A percentile compares a stretch with the other conserved stretches of the same genome.
Conservation (phyloP, 768 basidiomycete species). For the Serendipita sp. region DNA sequence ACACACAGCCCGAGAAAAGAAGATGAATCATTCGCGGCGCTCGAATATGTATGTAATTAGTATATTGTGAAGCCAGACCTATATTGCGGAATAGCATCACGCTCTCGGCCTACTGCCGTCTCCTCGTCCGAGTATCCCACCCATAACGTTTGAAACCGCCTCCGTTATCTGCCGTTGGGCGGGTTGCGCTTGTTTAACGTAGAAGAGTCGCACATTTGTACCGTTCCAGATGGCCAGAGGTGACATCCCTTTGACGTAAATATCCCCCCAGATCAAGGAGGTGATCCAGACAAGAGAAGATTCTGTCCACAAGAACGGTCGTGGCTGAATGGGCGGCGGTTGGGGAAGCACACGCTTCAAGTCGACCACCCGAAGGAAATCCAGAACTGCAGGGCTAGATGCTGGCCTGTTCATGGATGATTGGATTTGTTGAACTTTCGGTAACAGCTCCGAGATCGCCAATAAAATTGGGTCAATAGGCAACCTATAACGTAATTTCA, state of each 20-base stretch:
- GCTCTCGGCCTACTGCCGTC: too few species aligned
- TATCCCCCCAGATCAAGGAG: constrained; percentile 87
- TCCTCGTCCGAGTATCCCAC: constrained; percentile 42
- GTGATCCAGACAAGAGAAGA: constrained; percentile 85
- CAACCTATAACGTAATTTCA: constrained; percentile 32
- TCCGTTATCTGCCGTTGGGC: constrained; percentile 61
- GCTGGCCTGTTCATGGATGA: constrained; percentile 44
- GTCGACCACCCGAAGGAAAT: constrained; percentile 55
- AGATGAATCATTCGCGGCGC: too few species aligned
- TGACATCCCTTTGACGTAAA: constrained; percentile 80
- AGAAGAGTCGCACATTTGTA: constrained; percentile 77
- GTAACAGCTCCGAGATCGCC: constrained; percentile 73
- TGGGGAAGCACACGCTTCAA: constrained; percentile 63
- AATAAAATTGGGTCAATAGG: constrained; percentile 81
- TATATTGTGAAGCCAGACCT: too few species aligned
- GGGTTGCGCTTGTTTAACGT: constrained; percentile 69
- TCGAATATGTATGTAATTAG: too few species aligned
- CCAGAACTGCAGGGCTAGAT: constrained; percentile 51
- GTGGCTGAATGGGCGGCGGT: constrained; percentile 42
- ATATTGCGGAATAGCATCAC: too few species aligned
- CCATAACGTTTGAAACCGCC: constrained; percentile 65
- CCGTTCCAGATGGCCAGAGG: constrained; percentile 82
- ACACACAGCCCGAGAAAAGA: too few species aligned
- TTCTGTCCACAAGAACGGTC: constrained; percentile 86
- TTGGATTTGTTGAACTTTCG: constrained; percentile 71